Percentiles rank a stretch among this genome's conserved stretches.
Evolutionary conservation across 345 rosid species (phyloP).

Genomic region (Acer campestre): DNA sequence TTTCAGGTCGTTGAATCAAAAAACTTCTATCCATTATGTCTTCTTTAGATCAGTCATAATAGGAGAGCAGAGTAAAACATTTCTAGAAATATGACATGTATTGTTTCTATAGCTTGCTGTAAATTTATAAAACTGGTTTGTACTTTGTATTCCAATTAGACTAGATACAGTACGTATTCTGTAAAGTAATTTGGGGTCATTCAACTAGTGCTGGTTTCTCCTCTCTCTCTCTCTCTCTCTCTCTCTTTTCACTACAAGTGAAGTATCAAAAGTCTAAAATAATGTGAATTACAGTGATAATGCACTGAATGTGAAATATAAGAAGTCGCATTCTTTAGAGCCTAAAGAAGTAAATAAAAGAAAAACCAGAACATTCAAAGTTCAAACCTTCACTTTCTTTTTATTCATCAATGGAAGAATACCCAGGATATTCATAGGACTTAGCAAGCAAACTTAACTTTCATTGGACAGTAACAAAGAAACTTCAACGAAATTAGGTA

Average conservation of each 20-base stretch:
- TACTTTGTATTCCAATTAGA: background rate
- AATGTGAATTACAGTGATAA: too few relatives aligned
- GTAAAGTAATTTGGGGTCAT: background rate
- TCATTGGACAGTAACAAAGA: too few relatives aligned
- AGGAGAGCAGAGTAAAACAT: background rate
- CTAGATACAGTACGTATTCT: conserved; percentile 33
- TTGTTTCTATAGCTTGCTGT: background rate
- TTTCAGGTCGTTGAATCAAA: conserved; percentile 21
- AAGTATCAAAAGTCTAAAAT: too few relatives aligned
- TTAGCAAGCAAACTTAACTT: conserved; percentile 17
- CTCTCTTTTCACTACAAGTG: too few relatives aligned
- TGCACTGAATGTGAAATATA: too few relatives aligned
- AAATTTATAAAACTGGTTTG: background rate
- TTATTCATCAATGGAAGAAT: too few relatives aligned
- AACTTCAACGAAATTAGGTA: too few relatives aligned
- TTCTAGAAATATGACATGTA: background rate
- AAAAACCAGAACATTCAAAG: too few relatives aligned
- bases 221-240: too few relatives aligned
- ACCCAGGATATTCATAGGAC: conserved; percentile 33
- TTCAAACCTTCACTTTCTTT: conserved; percentile 13
- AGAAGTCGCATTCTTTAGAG: conserved; percentile 17
- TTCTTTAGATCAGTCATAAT: background rate
- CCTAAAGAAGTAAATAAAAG: too few relatives aligned
- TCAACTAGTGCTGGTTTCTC: too few relatives aligned
- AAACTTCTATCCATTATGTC: background rate